Evolutionary conservation across 176 grass and related monocot genomes (phyloP).

Genomic region (Pharus latifolius): DNA sequence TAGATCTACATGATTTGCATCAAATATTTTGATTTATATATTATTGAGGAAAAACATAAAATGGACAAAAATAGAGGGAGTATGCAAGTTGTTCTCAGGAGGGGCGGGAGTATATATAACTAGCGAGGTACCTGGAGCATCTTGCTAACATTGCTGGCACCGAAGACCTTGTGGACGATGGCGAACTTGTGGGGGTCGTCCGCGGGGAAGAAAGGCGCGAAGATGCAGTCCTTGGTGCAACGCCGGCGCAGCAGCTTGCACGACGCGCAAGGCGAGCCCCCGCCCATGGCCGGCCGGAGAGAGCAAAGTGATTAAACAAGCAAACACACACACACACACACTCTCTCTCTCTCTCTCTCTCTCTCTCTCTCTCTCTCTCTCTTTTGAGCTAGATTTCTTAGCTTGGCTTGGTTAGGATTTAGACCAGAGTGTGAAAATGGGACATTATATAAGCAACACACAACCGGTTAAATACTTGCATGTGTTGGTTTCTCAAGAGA

Average conservation of each 20-base stretch:
- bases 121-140: slow-evolving; percentile 63
- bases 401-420: too few relatives aligned
- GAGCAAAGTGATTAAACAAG: too few relatives aligned
- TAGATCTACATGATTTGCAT: too few relatives aligned
- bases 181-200: slow-evolving; percentile 92
- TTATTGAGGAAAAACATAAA: too few relatives aligned
- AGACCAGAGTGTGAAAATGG: neutral
- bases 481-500: slow-evolving; percentile 47
- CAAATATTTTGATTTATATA: too few relatives aligned
- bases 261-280: slow-evolving; percentile 72
- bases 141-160: slow-evolving; percentile 89
- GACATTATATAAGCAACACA: slow-evolving; percentile 30
- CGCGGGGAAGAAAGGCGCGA: slow-evolving; percentile 83
- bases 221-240: slow-evolving; percentile 91
- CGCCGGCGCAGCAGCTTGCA: slow-evolving; percentile 82
- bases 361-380: too few relatives aligned
- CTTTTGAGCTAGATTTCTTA: too few relatives aligned
- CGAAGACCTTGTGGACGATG: slow-evolving; percentile 91
- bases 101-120: neutral
- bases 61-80: too few relatives aligned
- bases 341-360: too few relatives aligned
- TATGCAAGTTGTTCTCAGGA: too few relatives aligned
- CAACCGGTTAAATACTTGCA: slow-evolving; percentile 31
- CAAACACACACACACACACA: too few relatives aligned
- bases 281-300: slow-evolving; percentile 27